Evolutionary conservation across 306 rosid species (phyloP).

Genomic region (Prunus padus): DNA sequence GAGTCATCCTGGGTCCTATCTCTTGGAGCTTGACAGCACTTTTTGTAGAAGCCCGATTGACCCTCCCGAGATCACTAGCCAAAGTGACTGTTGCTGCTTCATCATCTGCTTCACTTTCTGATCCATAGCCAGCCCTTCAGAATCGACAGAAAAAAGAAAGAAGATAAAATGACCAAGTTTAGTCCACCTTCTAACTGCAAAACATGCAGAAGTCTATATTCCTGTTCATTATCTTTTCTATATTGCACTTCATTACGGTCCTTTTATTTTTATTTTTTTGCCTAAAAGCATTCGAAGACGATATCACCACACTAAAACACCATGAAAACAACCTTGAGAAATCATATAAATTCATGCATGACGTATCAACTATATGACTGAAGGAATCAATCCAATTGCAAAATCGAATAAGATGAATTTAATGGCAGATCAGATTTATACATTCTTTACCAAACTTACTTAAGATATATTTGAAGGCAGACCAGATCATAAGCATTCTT

Average conservation of each 20-base stretch:
- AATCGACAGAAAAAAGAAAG: background rate
- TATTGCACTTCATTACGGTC: background rate
- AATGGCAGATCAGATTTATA: background rate
- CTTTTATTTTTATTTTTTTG: no score
- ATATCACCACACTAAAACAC: background rate
- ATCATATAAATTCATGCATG: background rate
- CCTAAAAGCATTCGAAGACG: background rate
- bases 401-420: background rate
- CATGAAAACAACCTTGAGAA: background rate
- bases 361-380: background rate
- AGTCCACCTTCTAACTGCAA: background rate
- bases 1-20: conserved; percentile 94
- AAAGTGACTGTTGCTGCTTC: conserved; percentile 90
- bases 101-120: conserved; percentile 96
- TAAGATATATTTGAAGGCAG: background rate
- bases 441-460: background rate
- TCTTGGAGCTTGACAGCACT: conserved; percentile 99
- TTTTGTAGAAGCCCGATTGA: conserved; percentile 74
- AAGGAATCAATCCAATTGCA: background rate
- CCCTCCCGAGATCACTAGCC: conserved; percentile 71
- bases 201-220: background rate
- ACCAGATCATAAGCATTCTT: background rate
- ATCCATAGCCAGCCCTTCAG: conserved; percentile 89
- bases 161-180: conserved; percentile 1
- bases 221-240: background rate